A percentile compares a stretch with the other conserved stretches of the same genome.
Evolutionary conservation across 208 protist species (phyloP).

Genomic region (Zelonia costaricensis): DNA sequence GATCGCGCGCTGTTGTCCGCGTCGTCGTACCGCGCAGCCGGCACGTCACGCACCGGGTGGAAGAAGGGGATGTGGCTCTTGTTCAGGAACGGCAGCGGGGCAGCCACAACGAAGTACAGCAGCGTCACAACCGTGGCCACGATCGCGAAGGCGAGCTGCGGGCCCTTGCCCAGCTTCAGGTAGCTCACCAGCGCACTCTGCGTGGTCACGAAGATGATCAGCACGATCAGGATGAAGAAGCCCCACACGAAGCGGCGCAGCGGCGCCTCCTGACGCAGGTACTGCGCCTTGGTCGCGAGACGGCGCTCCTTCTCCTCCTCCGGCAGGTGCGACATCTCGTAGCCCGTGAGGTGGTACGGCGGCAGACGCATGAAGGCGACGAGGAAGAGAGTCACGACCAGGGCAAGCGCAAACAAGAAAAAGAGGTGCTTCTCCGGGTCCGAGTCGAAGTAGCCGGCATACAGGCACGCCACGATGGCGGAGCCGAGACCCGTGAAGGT

Average conservation of each 20-base stretch:
- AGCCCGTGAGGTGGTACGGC: conserved; percentile 55
- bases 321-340: conserved; percentile 32
- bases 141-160: conserved; percentile 43
- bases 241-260: conserved; percentile 54
- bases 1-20: background rate
- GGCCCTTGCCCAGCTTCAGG: conserved; percentile 18
- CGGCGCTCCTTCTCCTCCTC: conserved; percentile 39
- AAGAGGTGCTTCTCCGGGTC: conserved; percentile 44
- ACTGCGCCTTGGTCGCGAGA: conserved; percentile 37
- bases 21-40: background rate
- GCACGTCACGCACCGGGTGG: background rate
- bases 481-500: conserved; percentile 61
- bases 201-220: conserved; percentile 54
- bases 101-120: conserved; percentile 22
- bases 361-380: conserved; percentile 53
- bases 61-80: conserved; percentile 17
- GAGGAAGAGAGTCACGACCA: conserved; percentile 19
- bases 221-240: conserved; percentile 47
- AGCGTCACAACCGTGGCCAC: conserved; percentile 27
- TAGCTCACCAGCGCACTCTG: conserved; percentile 50
- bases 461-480: conserved; percentile 48
- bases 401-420: conserved; percentile 41
- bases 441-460: conserved; percentile 53
- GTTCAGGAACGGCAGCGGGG: conserved; percentile 39
- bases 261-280: conserved; percentile 58